Conservation (phyloP, 2,329 filamentous ascomycete genomes). For the Leptodontidium sp. region DNA sequence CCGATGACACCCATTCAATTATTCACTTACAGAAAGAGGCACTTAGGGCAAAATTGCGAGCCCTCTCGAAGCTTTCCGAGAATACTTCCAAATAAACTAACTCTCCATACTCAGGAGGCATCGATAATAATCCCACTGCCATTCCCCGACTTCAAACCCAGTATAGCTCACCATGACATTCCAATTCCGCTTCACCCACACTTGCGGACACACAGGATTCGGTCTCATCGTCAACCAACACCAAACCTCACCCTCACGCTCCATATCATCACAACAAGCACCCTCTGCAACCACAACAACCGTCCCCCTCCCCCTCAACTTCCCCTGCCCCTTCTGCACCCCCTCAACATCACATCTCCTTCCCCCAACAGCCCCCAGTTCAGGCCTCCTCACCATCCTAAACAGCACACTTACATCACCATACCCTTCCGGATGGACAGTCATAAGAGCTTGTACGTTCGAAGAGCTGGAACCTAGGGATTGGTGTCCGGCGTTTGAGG, state of each 20-base stretch:
- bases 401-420: constrained; percentile 5
- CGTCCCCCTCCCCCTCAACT: constrained; percentile 19
- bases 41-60: neutral
- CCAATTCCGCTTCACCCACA: constrained; percentile 34
- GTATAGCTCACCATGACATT: constrained; percentile 20
- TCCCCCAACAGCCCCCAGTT: constrained; percentile 5
- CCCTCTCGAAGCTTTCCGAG: neutral
- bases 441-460: constrained; percentile 23
- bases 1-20: no score
- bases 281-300: neutral
- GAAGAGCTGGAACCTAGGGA: constrained; percentile 26
- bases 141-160: neutral
- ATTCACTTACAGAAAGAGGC: neutral
- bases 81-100: neutral
- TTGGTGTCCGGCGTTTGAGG: constrained; percentile 18
- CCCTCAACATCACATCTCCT: neutral
- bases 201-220: constrained; percentile 32
- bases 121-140: neutral
- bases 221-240: constrained; percentile 24
- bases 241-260: neutral
- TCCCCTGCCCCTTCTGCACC: constrained; percentile 36
- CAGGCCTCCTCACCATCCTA: constrained; percentile 30
- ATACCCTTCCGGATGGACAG: constrained; percentile 25
- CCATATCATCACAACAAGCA: neutral
- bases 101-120: neutral